Evolutionary conservation across 805 yeast species (phyloP).

Genomic region (Nakazawaea sp.): DNA sequence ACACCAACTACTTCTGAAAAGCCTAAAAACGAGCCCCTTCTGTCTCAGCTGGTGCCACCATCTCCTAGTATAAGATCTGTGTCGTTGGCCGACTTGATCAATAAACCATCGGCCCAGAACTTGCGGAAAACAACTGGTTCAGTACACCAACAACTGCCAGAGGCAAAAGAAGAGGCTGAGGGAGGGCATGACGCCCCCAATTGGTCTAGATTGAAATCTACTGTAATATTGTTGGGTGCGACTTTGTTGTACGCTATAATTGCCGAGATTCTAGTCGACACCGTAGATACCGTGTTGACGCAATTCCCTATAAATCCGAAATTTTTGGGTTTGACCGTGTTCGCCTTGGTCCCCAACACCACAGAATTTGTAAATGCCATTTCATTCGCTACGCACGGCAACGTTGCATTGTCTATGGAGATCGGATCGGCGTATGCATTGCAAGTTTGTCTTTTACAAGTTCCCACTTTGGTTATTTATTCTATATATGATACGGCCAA

Average conservation of each 20-base stretch:
- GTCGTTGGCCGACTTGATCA: conserved; percentile 3
- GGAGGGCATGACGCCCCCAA: conserved; percentile 95
- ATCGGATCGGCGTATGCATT: conserved; percentile 96
- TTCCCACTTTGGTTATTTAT: conserved; percentile 81
- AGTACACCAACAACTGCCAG: conserved; percentile 11
- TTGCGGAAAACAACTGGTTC: conserved; percentile 4
- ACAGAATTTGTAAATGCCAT: conserved; percentile 96
- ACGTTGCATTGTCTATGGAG: conserved; percentile 94
- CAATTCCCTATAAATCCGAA: conserved; percentile 84
- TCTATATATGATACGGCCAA: conserved; percentile 46
- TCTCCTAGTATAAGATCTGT: conserved; percentile 12
- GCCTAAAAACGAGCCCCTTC: conserved; percentile 9
- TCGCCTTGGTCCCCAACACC: conserved; percentile 94
- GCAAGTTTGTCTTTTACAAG: conserved; percentile 90
- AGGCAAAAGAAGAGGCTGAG: conserved; percentile 19
- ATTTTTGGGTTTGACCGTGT: conserved; percentile 86
- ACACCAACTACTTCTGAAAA: conserved; percentile 42
- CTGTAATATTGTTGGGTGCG: conserved; percentile 75
- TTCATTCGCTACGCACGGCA: conserved; percentile 93
- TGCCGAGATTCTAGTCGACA: conserved; percentile 90
- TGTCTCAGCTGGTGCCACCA: not conserved
- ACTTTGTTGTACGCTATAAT: conserved; percentile 86
- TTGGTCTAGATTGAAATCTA: conserved; percentile 85
- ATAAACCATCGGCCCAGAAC: conserved; percentile 4
- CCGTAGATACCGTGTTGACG: conserved; percentile 80